Conservation (phyloP, 2,329 filamentous ascomycete species). For the Exophiala calicioides region DNA sequence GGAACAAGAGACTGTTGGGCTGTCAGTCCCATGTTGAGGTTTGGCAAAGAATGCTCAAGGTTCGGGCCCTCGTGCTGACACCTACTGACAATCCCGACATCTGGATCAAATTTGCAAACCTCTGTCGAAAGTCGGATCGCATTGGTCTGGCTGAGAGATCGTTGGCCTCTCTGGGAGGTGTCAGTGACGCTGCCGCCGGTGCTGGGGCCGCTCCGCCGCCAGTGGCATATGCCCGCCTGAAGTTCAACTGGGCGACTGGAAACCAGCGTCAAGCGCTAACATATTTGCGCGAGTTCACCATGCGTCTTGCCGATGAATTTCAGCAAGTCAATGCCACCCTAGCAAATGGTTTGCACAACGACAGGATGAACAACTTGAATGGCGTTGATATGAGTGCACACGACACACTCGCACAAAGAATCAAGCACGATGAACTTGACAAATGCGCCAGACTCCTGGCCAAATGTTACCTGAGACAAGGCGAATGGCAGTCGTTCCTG, state of each 20-base stretch:
- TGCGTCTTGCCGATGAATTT: conserved; percentile 61
- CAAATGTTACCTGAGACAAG: conserved; percentile 93
- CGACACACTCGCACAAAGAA: conserved; percentile 41
- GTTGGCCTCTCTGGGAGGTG: conserved; percentile 82
- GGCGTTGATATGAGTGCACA: conserved; percentile 41
- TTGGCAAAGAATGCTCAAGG: conserved; percentile 97
- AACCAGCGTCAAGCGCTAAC: conserved; percentile 63
- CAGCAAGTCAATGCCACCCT: conserved; percentile 45
- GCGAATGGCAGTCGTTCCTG: conserved; percentile 88
- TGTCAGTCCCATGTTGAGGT: conserved; percentile 97
- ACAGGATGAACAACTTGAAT: conserved; percentile 47
- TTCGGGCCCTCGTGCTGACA: conserved; percentile 86
- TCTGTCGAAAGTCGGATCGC: conserved; percentile 93
- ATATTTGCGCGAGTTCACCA: conserved; percentile 63
- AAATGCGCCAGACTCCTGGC: conserved; percentile 73
- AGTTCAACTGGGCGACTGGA: conserved; percentile 91
- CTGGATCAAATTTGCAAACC: conserved; percentile 99
- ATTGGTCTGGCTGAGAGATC: conserved; percentile 96
- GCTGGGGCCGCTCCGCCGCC: conserved; percentile 61
- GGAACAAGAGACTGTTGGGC: conserved; percentile 91
- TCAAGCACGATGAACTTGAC: conserved; percentile 50
- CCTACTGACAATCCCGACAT: conserved; percentile 95
- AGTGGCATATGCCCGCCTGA: conserved; percentile 94
- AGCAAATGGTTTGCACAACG: conserved; percentile 46
- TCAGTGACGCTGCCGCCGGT: conserved; percentile 34